These are phyloP conservation scores for Brassica incana DNA, from an alignment of 345 rosid genomes.

Conservation along the genomic window DNA sequence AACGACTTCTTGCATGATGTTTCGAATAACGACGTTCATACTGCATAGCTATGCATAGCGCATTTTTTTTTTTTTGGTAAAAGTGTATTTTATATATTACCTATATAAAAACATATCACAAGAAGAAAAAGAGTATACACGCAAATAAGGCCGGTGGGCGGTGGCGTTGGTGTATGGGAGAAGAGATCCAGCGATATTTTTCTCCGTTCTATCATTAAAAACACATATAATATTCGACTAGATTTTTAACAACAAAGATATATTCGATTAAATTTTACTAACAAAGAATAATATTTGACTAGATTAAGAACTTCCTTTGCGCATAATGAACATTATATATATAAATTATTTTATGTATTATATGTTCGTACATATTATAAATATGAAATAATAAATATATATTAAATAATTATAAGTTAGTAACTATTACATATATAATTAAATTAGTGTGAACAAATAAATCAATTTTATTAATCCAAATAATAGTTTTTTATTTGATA, in stretches of 20 bases:
- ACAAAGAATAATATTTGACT: neutral
- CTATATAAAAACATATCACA: neutral
- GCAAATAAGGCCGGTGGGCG: constrained; percentile 21
- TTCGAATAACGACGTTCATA: neutral
- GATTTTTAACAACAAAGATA: neutral
- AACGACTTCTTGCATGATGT: neutral
- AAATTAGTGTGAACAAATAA: too few species aligned
- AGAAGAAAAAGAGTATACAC: constrained; percentile 7
- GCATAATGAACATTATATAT: too few species aligned
- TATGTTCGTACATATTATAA: too few species aligned
- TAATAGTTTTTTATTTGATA: too few species aligned
- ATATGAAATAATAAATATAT: too few species aligned
- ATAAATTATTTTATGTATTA: too few species aligned
- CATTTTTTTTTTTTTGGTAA: neutral
- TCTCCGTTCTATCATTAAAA: constrained; percentile 13
- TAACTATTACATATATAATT: too few species aligned
- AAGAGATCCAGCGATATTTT: constrained; percentile 14
- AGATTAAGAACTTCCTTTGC: too few species aligned
- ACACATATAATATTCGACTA: neutral
- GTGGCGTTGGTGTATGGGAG: constrained; percentile 16
- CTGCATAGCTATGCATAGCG: neutral
- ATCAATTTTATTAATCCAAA: too few species aligned
- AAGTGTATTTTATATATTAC: neutral
- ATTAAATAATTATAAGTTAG: too few species aligned
- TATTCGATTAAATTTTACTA: neutral